Conservation (phyloP, 805 yeast species). For the Wickerhamomyces ciferrii region DNA sequence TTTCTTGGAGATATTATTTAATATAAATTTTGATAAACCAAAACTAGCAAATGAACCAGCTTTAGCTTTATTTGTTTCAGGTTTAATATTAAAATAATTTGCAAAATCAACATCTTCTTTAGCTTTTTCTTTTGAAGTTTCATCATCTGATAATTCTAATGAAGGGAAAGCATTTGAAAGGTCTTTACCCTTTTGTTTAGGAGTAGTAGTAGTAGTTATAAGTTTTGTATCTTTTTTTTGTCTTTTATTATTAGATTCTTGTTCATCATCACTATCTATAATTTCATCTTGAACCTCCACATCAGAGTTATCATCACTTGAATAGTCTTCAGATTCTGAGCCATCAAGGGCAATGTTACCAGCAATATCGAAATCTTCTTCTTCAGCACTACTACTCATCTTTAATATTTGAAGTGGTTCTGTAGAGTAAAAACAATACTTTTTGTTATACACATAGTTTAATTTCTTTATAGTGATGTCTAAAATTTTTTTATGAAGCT, state of each 20-base stretch:
- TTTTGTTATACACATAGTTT: too few species aligned
- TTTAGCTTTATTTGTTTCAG: constrained; percentile 53
- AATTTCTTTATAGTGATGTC: not conserved
- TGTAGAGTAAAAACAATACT: too few species aligned
- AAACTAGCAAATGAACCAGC: constrained; percentile 85
- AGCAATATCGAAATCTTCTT: constrained; percentile 59
- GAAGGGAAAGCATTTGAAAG: constrained; percentile 33
- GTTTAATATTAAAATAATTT: constrained; percentile 36
- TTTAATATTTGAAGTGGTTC: not conserved
- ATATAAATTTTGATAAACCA: constrained; percentile 71
- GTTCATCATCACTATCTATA: constrained; percentile 25
- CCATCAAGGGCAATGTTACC: constrained; percentile 47
- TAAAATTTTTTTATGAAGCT: not conserved
- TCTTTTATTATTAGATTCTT: constrained; percentile 12
- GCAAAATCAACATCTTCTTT: constrained; percentile 42
- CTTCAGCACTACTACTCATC: constrained; percentile 30
- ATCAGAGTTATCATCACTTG: constrained; percentile 22
- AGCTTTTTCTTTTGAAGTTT: constrained; percentile 25
- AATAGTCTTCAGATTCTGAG: constrained; percentile 30
- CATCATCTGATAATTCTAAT: constrained; percentile 50
- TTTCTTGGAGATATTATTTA: constrained; percentile 68
- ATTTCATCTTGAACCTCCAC: constrained; percentile 50
- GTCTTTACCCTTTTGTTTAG: constrained; percentile 3
- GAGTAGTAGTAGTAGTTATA: too few species aligned
- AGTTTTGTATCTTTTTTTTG: constrained; percentile 7